Percentiles rank a stretch among this genome's conserved stretches.
Evolutionary conservation across 2,329 filamentous ascomycete species (phyloP).

Genomic region (Ophiognomonia clavigignenti-juglandacearum): DNA sequence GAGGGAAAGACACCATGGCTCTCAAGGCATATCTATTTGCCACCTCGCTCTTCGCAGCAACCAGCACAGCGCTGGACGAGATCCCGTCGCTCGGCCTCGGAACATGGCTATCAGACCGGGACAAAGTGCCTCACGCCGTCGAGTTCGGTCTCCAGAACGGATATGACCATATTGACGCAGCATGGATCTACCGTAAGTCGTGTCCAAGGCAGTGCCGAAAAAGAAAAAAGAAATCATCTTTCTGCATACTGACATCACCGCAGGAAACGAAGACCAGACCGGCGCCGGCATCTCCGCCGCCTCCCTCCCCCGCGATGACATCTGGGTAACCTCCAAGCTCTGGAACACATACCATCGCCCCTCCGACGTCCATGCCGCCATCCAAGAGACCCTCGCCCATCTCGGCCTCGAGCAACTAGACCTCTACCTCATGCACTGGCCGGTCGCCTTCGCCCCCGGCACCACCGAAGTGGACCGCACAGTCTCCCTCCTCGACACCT

Average conservation of each 20-base stretch:
- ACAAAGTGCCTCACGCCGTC: constrained; percentile 13
- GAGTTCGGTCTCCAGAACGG: constrained; percentile 14
- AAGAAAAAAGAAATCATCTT: not conserved
- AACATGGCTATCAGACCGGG: constrained; percentile 15
- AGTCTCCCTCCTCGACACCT: constrained; percentile 39
- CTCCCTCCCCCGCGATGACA: constrained; percentile 46
- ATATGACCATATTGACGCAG: constrained; percentile 16
- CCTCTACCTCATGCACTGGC: constrained; percentile 51
- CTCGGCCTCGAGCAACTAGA: constrained; percentile 46
- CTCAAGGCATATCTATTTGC: not conserved
- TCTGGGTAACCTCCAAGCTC: constrained; percentile 42
- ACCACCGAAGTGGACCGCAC: constrained; percentile 23
- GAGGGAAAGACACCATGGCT: not conserved
- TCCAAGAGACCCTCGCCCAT: constrained; percentile 40
- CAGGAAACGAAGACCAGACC: constrained; percentile 43
- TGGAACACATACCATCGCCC: constrained; percentile 29
- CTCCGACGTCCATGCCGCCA: constrained; percentile 35
- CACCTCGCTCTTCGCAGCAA: constrained; percentile 2
- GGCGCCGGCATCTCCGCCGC: constrained; percentile 41
- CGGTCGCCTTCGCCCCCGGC: constrained; percentile 33
- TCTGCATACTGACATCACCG: not conserved
- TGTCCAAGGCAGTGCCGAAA: not conserved
- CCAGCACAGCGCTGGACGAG: constrained; percentile 6
- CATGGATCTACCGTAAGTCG: constrained; percentile 15
- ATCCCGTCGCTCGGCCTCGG: constrained; percentile 15